These are phyloP conservation scores for Starmerella asiatica DNA, from an alignment of 805 yeast genomes.

Conservation along the genomic window DNA sequence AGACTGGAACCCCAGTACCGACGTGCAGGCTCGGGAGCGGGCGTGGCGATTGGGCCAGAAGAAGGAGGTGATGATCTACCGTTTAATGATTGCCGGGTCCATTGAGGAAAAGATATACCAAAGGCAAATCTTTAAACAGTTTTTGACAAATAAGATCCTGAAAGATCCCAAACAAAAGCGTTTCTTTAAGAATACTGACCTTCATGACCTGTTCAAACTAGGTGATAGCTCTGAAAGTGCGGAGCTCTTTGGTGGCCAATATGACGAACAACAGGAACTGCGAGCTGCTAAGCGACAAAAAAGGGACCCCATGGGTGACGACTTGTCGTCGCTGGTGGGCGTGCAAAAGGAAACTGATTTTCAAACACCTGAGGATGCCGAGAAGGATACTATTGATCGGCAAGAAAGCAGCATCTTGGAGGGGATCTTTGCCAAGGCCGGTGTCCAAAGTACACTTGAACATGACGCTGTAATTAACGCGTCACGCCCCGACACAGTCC, in stretches of 20 bases:
- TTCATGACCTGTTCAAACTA: slow-evolving; percentile 75
- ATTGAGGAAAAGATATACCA: slow-evolving; percentile 96
- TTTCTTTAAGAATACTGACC: slow-evolving; percentile 81
- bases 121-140: slow-evolving; percentile 90
- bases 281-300: slow-evolving; percentile 23
- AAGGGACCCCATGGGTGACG: slow-evolving; percentile 24
- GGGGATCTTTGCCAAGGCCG: slow-evolving; percentile 56
- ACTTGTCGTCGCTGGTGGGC: slow-evolving; percentile 19
- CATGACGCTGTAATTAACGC: slow-evolving; percentile 66
- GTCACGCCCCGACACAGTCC: slow-evolving; percentile 36
- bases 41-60: slow-evolving; percentile 97
- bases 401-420: slow-evolving; percentile 43
- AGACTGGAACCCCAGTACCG: slow-evolving; percentile 98
- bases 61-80: slow-evolving; percentile 75
- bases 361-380: slow-evolving; percentile 47
- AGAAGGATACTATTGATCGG: slow-evolving; percentile 16
- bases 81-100: slow-evolving; percentile 87
- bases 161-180: slow-evolving; percentile 91
- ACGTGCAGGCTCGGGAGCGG: slow-evolving; percentile 88
- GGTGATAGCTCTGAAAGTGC: slow-evolving; percentile 63
- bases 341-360: slow-evolving; percentile 24
- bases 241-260: slow-evolving; percentile 33
- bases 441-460: slow-evolving; percentile 59
- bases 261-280: slow-evolving; percentile 21
- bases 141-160: slow-evolving; percentile 79